Evolutionary conservation across 139 green algal genomes (phyloP), one percentile per base, ranked within the genome.

Genomic region (Tetradesmus lagerheimii): DNA sequence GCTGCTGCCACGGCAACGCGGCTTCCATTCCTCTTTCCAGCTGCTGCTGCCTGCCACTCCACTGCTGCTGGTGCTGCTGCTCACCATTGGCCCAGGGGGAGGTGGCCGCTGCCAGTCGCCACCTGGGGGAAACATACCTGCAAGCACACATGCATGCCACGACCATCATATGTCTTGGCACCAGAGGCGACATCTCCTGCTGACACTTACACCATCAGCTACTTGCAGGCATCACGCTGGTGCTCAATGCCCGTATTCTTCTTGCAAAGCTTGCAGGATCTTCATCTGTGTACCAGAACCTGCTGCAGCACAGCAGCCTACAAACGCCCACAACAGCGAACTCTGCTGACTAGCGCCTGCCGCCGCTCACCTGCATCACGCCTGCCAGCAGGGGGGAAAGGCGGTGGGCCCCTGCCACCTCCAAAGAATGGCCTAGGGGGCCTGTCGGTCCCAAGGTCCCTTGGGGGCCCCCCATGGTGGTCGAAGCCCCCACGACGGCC

Each of bases 61-160:
- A 4, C 66, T 77, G 64, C 64, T 37, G 66, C 29, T 37, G 66
- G 12, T 37, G 29, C 31, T 45, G 31, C 47, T 45, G 80, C 82
- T 77, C 57, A 87, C 82, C 82, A 87, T 78, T 23, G 53, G 82
- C 6, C 83, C 83, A 80, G 37, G 83, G 31, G 83, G 83, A 12
- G 64, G 83, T 43, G 83, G 83, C 38, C 83, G 62, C 64, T 80
- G 64, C 83, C 83, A 88, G 38, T 88, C 83, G 38, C 64, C 35
- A 37, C 64, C 39, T n/a, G 83, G 83, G 2, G 83, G 83, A 9
- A 31, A 80, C 37, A 88, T 80, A 27, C 83, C 83, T 88, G 83
- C 83, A 80, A 50, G 57, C 57, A 71, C 11, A 31, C 57, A 71
- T 4, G 57, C 23, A 2, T 4, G 23, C 25, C 57, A 71, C 23